Evolutionary conservation across 768 basidiomycete genomes (phyloP).

Genomic region (Suillus decipiens): DNA sequence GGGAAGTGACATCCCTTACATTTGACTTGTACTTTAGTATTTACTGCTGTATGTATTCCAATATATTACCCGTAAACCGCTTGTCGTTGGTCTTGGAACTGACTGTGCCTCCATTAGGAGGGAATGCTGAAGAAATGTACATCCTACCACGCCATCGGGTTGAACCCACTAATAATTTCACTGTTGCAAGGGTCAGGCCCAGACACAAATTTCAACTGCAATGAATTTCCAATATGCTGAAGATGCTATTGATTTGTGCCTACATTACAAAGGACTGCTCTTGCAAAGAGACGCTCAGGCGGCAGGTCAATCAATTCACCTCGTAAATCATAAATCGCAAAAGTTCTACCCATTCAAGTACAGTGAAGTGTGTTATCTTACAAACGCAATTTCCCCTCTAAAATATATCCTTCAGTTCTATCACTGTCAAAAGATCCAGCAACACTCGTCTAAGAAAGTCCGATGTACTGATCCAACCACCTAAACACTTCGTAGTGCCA

Average conservation of each 20-base stretch:
- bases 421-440: not conserved
- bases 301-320: not conserved
- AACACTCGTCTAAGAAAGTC: constrained; percentile 21
- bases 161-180: not conserved
- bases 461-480: constrained; percentile 80
- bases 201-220: not conserved
- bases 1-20: too few relatives aligned
- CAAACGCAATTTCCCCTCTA: not conserved
- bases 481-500: constrained; percentile 96
- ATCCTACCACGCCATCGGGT: too few relatives aligned
- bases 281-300: not conserved
- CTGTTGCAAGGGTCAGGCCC: not conserved
- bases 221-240: not conserved
- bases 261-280: not conserved
- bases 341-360: not conserved
- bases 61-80: not conserved
- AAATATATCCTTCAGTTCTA: not conserved
- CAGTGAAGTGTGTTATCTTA: not conserved
- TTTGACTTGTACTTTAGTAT: too few relatives aligned
- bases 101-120: not conserved
- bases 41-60: too few relatives aligned
- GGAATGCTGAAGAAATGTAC: too few relatives aligned
- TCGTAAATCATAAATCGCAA: not conserved
- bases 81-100: not conserved
- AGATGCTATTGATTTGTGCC: not conserved